These are phyloP conservation scores for Fusarium tuaranense DNA, from an alignment of 2,329 filamentous ascomycete genomes.

Conservation along the genomic window DNA sequence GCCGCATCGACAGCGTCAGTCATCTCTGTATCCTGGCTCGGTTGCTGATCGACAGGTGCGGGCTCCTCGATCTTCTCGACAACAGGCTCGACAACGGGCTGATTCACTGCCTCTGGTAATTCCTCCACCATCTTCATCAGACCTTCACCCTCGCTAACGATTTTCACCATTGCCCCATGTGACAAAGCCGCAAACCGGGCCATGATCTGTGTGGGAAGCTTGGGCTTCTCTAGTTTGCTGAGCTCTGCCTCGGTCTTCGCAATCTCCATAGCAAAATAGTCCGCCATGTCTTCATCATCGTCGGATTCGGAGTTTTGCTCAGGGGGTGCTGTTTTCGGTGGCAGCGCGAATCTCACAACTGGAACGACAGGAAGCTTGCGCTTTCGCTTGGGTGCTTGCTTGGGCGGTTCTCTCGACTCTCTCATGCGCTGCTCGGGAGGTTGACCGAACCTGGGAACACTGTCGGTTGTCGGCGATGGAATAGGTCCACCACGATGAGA, in stretches of 20 bases:
- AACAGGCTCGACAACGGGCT: background rate
- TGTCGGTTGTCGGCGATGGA: constrained; percentile 42
- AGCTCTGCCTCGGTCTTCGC: constrained; percentile 63
- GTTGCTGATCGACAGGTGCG: constrained; percentile 1
- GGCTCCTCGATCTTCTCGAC: constrained; percentile 11
- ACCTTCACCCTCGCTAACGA: constrained; percentile 59
- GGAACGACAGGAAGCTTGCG: constrained; percentile 47
- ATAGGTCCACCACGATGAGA: constrained; percentile 26
- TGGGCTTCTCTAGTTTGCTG: constrained; percentile 58
- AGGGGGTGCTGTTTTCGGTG: constrained; percentile 49
- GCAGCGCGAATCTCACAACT: constrained; percentile 54
- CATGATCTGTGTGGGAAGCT: constrained; percentile 55
- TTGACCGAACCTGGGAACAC: constrained; percentile 27
- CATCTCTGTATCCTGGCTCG: constrained; percentile 33
- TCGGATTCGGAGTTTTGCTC: constrained; percentile 61
- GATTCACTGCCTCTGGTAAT: constrained; percentile 48
- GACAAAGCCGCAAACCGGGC: constrained; percentile 61
- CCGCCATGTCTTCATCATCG: constrained; percentile 69
- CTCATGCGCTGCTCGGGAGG: constrained; percentile 18
- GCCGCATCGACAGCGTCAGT: constrained; percentile 32
- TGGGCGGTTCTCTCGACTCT: constrained; percentile 20
- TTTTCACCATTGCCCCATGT: constrained; percentile 61
- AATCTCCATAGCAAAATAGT: constrained; percentile 67
- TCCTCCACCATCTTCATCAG: constrained; percentile 58
- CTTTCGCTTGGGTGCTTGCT: constrained; percentile 36